phyloP scores from a whole-genome alignment of 371 early-diverging fungal genomes.

The Synchytrium microbalum region DNA sequence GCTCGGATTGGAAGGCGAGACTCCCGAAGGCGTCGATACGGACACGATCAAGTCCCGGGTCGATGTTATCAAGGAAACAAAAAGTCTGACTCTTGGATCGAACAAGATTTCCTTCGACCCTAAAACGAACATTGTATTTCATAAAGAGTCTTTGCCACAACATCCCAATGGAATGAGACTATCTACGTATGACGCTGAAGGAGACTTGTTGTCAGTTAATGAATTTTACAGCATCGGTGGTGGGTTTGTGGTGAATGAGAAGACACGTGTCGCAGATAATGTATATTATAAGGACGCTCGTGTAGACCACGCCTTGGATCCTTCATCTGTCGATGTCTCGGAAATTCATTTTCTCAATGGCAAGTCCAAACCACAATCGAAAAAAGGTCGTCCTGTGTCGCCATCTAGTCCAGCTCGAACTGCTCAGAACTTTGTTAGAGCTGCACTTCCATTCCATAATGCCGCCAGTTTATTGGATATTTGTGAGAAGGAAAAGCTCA shows the following conservation, averaged over 20 bases:
- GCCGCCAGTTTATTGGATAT: too few relatives aligned
- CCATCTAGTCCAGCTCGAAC: too few relatives aligned
- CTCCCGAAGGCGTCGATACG: constrained; percentile 84
- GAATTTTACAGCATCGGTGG: constrained; percentile 94
- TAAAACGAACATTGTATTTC: constrained; percentile 74
- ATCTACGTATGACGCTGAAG: constrained; percentile 69
- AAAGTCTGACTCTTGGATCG: constrained; percentile 58
- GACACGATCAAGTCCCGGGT: constrained; percentile 66
- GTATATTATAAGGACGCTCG: constrained; percentile 61
- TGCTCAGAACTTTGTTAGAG: too few relatives aligned
- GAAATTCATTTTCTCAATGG: too few relatives aligned
- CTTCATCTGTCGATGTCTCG: too few relatives aligned
- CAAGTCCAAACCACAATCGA: too few relatives aligned
- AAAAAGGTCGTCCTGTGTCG: too few relatives aligned
- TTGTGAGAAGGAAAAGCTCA: too few relatives aligned
- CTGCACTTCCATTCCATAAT: too few relatives aligned
- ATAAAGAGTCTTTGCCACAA: constrained; percentile 71
- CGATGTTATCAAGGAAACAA: constrained; percentile 62
- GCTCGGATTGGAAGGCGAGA: constrained; percentile 72
- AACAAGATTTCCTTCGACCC: constrained; percentile 76
- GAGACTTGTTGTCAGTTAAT: constrained; percentile 62
- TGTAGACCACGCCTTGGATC: constrained; percentile 22
- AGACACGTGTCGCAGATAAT: constrained; percentile 78
- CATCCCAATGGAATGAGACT: constrained; percentile 96
- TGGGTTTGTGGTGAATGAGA: constrained; percentile 90